A percentile compares a stretch with the other conserved stretches of the same genome.
These are phyloP conservation scores for Pulicaria dysenterica DNA, from an alignment of 129 eudicot species.

Conservation along the genomic window DNA sequence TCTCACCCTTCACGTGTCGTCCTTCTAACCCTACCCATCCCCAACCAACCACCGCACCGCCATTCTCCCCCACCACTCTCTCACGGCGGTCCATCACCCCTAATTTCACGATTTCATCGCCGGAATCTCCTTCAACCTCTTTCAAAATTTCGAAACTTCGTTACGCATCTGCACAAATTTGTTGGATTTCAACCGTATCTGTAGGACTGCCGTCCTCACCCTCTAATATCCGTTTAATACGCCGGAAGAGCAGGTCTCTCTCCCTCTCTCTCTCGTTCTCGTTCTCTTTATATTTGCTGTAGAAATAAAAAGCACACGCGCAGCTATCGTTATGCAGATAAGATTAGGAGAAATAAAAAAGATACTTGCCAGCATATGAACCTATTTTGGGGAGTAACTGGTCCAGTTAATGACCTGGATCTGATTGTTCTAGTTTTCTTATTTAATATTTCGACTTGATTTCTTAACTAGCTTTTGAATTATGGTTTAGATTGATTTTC, in stretches of 20 bases:
- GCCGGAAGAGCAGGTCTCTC: slow-evolving; percentile 36
- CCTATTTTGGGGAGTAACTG: slow-evolving; percentile 2
- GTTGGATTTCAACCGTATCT: slow-evolving; percentile 26
- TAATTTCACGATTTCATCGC: not conserved
- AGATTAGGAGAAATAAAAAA: not conserved
- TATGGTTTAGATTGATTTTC: slow-evolving; percentile 16
- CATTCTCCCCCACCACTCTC: slow-evolving; percentile 24
- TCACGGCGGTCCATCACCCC: slow-evolving; percentile 30
- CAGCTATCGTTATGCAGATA: not conserved
- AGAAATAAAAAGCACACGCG: not conserved
- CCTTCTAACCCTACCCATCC: slow-evolving; percentile 54
- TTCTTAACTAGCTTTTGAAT: slow-evolving; percentile 4
- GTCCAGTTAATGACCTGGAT: not conserved
- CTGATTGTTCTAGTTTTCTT: slow-evolving; percentile 6
- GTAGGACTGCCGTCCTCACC: slow-evolving; percentile 31
- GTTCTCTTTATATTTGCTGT: not conserved
- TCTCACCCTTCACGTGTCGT: slow-evolving; percentile 61
- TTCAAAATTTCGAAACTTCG: slow-evolving; percentile 2
- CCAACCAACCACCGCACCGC: slow-evolving; percentile 28
- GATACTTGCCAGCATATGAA: slow-evolving; percentile 2
- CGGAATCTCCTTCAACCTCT: slow-evolving; percentile 14
- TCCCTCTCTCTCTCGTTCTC: slow-evolving; percentile 8
- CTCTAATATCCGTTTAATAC: slow-evolving; percentile 32
- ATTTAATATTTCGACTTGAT: slow-evolving; percentile 4
- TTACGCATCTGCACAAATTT: not conserved